Base-by-base conservation (phyloP, 1,139 yeast species). In the Lodderomyces parapsilosis region DNA sequence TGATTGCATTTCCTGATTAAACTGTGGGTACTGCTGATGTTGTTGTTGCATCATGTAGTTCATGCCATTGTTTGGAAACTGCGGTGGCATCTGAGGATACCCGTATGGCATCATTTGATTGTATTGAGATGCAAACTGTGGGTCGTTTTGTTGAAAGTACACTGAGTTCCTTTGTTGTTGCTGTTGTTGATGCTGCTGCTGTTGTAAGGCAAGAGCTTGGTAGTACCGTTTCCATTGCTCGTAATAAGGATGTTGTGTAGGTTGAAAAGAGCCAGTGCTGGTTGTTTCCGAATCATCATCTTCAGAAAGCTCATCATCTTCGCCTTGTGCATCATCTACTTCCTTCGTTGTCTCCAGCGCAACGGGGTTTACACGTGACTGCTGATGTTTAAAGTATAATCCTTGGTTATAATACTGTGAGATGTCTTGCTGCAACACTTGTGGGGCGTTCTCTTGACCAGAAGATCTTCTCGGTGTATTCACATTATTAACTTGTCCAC, bases 161-260 rank as follows among this genome's bases (percentile, higher is more conserved):
- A 46, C 47, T 28, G 47, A 47, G 27, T 52, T 54, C 41, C 48
- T 49, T 39, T 44, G 41, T 39, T 48, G 49, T 39, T 59, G 62
- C 38, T 59, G 62, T 40, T 60, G 60, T 36, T 58, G 60, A 19
- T 46, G 48, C 38, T 56, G 56, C 39, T 59, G 62, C 40, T 61
- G 61, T 38, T 59, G 62, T 19, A 50, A 49, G 14, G 65, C 65
- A 11, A 62, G 45, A 13, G 52, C 43, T 23, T 63, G 62, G 45
- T 62, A 62, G 43, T 62, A 62, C 35, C 55, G 58, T 47, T 57
- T 59, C 65, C 66, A 63, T 49, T 60, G 64, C 38, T 61, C 64
- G 36, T 59, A 60, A 42, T 59, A 58, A 14, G 59, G 60, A 42
- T 57, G 59, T 22, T 48, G 54, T 13, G 43, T 51, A 2, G 53